These are phyloP conservation scores for Pulveroboletus sp. DNA, from an alignment of 768 basidiomycete species.

Conservation along the genomic window DNA sequence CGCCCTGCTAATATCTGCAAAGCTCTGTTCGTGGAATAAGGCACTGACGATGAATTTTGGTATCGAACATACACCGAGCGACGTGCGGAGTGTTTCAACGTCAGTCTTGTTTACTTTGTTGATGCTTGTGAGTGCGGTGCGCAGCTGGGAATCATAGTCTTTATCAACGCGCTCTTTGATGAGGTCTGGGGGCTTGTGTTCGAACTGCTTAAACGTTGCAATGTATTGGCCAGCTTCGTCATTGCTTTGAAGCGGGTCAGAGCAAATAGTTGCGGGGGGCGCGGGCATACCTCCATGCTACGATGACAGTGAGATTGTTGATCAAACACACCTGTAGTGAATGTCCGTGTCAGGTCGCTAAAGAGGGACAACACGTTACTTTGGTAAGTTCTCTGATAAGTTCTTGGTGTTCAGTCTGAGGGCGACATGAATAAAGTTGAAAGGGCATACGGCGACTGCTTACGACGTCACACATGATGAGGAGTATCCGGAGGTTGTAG, in stretches of 20 bases:
- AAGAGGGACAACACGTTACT: slow-evolving; percentile 33
- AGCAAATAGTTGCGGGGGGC: neutral
- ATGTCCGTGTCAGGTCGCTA: slow-evolving; percentile 1
- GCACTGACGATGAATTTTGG: neutral
- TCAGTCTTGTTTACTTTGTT: slow-evolving; percentile 98
- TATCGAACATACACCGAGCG: slow-evolving; percentile 74
- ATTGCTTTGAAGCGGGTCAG: slow-evolving; percentile 42
- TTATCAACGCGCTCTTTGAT: slow-evolving; percentile 95
- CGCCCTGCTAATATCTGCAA: slow-evolving; percentile 75
- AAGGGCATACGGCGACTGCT: slow-evolving; percentile 28
- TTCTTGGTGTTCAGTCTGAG: slow-evolving; percentile 88
- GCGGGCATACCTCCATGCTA: slow-evolving; percentile 78
- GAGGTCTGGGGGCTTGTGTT: slow-evolving; percentile 88
- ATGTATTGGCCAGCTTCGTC: slow-evolving; percentile 95
- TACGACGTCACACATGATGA: slow-evolving; percentile 91
- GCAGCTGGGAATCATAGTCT: slow-evolving; percentile 78
- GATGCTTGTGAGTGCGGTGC: slow-evolving; percentile 81
- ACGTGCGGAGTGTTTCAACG: slow-evolving; percentile 84
- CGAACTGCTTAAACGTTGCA: slow-evolving; percentile 87
- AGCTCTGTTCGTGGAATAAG: slow-evolving; percentile 56
- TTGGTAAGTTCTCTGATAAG: slow-evolving; percentile 92
- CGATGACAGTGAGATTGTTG: slow-evolving; percentile 90
- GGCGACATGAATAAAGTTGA: neutral
- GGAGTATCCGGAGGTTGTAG: slow-evolving; percentile 81
- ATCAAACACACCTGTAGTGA: slow-evolving; percentile 69